Evolutionary conservation across 78 protist species (phyloP).

Genomic region (Dictyostelium brefeldianum): DNA sequence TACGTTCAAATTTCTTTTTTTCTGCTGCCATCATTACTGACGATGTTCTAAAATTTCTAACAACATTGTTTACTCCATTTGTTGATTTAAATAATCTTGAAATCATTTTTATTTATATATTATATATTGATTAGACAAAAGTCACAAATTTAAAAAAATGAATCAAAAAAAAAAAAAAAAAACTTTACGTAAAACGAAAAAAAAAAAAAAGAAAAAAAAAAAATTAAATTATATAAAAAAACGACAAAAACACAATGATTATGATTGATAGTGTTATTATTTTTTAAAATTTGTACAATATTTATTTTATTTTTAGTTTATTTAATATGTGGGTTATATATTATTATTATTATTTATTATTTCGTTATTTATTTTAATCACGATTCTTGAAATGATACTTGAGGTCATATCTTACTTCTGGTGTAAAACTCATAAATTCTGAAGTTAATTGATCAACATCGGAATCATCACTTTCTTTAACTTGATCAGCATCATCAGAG

Average conservation of each 20-base stretch:
- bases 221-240: neutral
- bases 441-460: conserved; percentile 57
- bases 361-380: neutral
- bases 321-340: neutral
- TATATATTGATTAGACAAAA: neutral
- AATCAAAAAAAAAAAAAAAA: conserved; percentile 19
- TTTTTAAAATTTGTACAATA: too few species aligned
- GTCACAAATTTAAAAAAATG: neutral
- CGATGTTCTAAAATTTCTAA: conserved; percentile 30
- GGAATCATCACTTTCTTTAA: neutral
- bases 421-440: conserved; percentile 53
- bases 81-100: neutral
- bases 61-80: neutral
- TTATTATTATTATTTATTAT: too few species aligned
- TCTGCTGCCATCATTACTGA: conserved; percentile 22
- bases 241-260: neutral
- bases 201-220: neutral
- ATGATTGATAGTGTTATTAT: neutral
- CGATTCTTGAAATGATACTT: conserved; percentile 55
- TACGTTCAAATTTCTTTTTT: conserved; percentile 77
- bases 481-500: conserved; percentile 16
- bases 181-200: neutral
- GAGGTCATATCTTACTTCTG: conserved; percentile 18
- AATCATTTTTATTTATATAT: neutral
- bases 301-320: neutral